A percentile compares a stretch with the other conserved stretches of the same genome.
Conservation (phyloP, 2,329 filamentous ascomycete species). For the Aspergillus terreus region DNA sequence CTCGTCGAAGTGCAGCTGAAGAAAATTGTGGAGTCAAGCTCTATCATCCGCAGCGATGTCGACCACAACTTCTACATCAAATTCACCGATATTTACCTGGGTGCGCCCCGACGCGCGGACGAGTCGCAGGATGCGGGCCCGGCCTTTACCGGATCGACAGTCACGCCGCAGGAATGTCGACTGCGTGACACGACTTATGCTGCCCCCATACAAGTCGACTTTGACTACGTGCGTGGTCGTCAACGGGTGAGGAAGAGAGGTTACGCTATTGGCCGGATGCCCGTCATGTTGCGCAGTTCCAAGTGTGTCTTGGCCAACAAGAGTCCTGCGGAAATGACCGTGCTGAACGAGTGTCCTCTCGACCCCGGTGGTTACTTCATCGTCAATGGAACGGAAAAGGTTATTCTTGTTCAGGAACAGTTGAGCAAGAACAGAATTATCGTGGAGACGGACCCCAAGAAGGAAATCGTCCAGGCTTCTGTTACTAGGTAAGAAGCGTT, state of each 20-base stretch:
- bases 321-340: conserved; percentile 81
- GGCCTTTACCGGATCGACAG: conserved; percentile 43
- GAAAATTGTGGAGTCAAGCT: conserved; percentile 91
- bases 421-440: conserved; percentile 99
- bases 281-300: conserved; percentile 94
- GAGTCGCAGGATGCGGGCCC: conserved; percentile 55
- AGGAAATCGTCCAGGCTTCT: conserved; percentile 88
- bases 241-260: conserved; percentile 69
- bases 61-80: conserved; percentile 91
- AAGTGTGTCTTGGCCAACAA: conserved; percentile 85
- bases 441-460: conserved; percentile 88
- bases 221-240: conserved; percentile 81
- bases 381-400: conserved; percentile 95
- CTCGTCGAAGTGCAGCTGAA: conserved; percentile 96
- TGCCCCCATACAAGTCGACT: conserved; percentile 88
- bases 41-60: conserved; percentile 83
- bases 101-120: conserved; percentile 74
- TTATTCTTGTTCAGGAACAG: conserved; percentile 97
- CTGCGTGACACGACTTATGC: conserved; percentile 97
- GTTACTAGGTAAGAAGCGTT: conserved; percentile 61
- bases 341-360: conserved; percentile 90
- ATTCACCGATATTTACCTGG: conserved; percentile 87
- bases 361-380: conserved; percentile 98
- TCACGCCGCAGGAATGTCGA: conserved; percentile 95
- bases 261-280: conserved; percentile 83